A percentile compares a stretch with the other conserved stretches of the same genome.
phyloP scores from a whole-genome alignment of 2,329 filamentous ascomycete species.

The Emergomyces orientalis region DNA sequence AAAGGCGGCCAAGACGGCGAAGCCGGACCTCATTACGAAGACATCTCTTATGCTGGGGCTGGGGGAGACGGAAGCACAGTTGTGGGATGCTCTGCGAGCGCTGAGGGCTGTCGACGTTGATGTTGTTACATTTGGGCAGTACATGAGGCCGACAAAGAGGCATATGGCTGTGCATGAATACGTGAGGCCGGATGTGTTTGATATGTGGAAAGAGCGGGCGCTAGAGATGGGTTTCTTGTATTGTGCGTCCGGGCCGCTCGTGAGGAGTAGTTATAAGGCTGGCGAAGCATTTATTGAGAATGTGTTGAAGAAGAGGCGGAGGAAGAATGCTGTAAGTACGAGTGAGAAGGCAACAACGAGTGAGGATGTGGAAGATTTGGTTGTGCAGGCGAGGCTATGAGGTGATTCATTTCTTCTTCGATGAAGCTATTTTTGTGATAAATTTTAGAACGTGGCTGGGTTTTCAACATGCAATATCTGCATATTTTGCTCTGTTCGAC shows the following conservation, averaged over 20 bases:
- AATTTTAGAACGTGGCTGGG: not conserved
- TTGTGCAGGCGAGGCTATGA: slow-evolving; percentile 22
- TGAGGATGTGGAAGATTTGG: slow-evolving; percentile 15
- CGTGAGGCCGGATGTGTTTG: slow-evolving; percentile 82
- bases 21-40: slow-evolving; percentile 83
- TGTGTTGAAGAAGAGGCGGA: slow-evolving; percentile 69
- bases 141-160: slow-evolving; percentile 97
- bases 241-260: slow-evolving; percentile 84
- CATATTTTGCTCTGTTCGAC: not conserved
- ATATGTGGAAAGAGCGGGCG: slow-evolving; percentile 80
- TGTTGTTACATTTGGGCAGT: slow-evolving; percentile 98
- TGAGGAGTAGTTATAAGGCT: slow-evolving; percentile 93
- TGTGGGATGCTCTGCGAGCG: slow-evolving; percentile 70
- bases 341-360: slow-evolving; percentile 19
- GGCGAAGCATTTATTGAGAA: slow-evolving; percentile 99
- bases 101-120: slow-evolving; percentile 75
- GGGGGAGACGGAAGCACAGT: slow-evolving; percentile 80
- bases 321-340: slow-evolving; percentile 21
- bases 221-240: slow-evolving; percentile 95
- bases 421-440: not conserved
- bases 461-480: not conserved
- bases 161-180: slow-evolving; percentile 97
- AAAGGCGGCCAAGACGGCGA: slow-evolving; percentile 67
- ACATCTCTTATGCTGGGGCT: slow-evolving; percentile 95
- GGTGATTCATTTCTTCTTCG: slow-evolving; percentile 16